A percentile compares a stretch with the other conserved stretches of the same genome.
Conservation (phyloP, 495 filamentous ascomycete species). For the Xylaria sp. region DNA sequence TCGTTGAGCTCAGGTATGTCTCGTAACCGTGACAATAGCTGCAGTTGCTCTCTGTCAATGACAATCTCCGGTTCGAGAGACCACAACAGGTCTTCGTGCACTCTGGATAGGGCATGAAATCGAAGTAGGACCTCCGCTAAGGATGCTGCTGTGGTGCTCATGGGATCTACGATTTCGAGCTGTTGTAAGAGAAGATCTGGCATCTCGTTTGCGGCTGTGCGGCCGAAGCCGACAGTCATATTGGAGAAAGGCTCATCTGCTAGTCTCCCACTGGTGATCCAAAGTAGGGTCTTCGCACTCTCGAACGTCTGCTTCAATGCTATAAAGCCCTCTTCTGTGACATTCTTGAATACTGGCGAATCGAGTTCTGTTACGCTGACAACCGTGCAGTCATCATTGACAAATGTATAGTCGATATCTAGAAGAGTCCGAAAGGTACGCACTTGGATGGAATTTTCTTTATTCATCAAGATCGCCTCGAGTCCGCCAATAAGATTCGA, state of each 20-base stretch:
- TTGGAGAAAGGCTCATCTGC: conserved; percentile 22
- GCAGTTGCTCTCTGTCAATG: conserved; percentile 30
- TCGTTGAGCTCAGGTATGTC: too few relatives aligned
- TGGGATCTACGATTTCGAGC: conserved; percentile 39
- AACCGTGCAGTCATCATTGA: too few relatives aligned
- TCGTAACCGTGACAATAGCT: too few relatives aligned
- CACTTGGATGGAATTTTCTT: too few relatives aligned
- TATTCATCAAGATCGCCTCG: too few relatives aligned
- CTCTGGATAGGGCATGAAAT: neutral
- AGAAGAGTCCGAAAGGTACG: neutral
- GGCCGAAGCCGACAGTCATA: conserved; percentile 28
- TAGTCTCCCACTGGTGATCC: conserved; percentile 28
- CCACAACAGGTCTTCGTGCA: conserved; percentile 32
- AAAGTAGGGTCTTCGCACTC: conserved; percentile 17
- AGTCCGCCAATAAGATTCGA: neutral
- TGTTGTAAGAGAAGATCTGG: too few relatives aligned
- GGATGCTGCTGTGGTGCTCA: too few relatives aligned
- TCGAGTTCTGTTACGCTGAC: neutral
- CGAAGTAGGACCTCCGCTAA: neutral
- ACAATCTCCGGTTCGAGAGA: conserved; percentile 43
- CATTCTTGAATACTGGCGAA: neutral
- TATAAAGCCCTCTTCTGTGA: neutral
- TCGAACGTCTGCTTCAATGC: neutral
- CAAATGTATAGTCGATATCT: neutral
- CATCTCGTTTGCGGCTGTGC: too few relatives aligned